Base-by-base conservation (phyloP, 257 asterid species). In the Perilla frutescens region DNA sequence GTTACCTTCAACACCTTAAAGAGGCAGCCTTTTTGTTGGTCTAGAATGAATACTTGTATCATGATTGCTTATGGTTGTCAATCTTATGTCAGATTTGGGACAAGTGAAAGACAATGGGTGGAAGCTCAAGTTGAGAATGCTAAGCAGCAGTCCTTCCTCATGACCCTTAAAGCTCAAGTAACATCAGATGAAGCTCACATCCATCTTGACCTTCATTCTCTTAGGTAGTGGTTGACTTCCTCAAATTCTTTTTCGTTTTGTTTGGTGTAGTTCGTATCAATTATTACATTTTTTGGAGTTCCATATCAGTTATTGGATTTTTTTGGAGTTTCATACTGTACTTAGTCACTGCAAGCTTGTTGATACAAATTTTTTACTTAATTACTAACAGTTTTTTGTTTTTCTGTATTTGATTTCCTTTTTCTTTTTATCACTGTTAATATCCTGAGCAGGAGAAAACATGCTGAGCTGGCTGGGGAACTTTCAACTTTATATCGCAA, bases 111-210 rank as follows among this genome's bases (percentile, higher is more conserved):
- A 80, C 98, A 95, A 75, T 95, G 99, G 99, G 94, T 95, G 73
- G 98, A 92, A 86, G 97, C 98, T 81, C 98, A 95, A 83, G 99
- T 95, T 74, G 99, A 92, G 85, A 90, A 95, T 85, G 90, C 99
- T 72, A 95, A 91, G 85, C 98, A 95, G 80, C 98, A 91, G 72
- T 96, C 98, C 62, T 84, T 88, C 76, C 93, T 94, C 78, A 79
- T 83, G 85, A 79, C 99, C 8, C 93, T 94, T 70, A 94, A 91
- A 85, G 81, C 93, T 79, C 99, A 94, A 89, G 96, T 94, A 79
- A 87, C 96, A 77, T 88, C 98, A 71, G 98, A 91, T 80, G 99
- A 94, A 83, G 98, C 99, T 86, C 99, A 94, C 81, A 89, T 91
- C 84, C 99, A 91, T 87, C 90, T 92, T 74, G 97, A 94, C 85